Evolutionary conservation across 768 basidiomycete species (phyloP).

Genomic region (Lactarius psammicola): DNA sequence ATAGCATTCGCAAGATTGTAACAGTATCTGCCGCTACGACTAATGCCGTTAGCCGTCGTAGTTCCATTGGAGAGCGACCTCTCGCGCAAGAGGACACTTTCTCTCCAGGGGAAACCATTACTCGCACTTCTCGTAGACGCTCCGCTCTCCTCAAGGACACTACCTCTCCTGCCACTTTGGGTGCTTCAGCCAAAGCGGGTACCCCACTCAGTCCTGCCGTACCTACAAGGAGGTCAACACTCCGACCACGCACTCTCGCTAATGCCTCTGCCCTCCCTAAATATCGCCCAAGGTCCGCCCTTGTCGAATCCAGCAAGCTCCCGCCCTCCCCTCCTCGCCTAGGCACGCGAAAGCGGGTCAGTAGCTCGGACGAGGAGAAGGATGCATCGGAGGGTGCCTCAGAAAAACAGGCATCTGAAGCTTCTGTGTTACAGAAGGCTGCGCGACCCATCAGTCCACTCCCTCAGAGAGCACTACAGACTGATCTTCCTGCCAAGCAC

Average conservation of each 20-base stretch:
- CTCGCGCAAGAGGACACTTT: conserved; percentile 24
- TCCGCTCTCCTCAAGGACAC: conserved; percentile 43
- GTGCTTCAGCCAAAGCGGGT: conserved; percentile 47
- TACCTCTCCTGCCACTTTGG: conserved; percentile 39
- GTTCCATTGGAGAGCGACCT: conserved; percentile 25
- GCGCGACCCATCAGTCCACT: conserved; percentile 71
- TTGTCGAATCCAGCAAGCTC: conserved; percentile 44
- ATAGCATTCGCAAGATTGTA: conserved; percentile 48
- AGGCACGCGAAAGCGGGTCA: conserved; percentile 60
- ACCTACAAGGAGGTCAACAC: conserved; percentile 21
- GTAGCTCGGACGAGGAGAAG: conserved; percentile 63
- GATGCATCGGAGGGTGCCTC: conserved; percentile 41
- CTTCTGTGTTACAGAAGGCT: conserved; percentile 40
- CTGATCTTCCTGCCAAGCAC: conserved; percentile 48
- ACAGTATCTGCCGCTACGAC: conserved; percentile 21
- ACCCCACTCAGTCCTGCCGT: conserved; percentile 12
- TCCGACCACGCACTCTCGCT: conserved; percentile 26
- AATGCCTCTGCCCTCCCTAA: conserved; percentile 27
- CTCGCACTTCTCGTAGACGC: conserved; percentile 41
- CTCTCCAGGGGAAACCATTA: conserved; percentile 24
- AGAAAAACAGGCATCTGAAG: conserved; percentile 31
- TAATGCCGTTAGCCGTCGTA: conserved; percentile 6
- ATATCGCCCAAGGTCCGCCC: conserved; percentile 26
- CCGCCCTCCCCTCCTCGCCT: conserved; percentile 53
- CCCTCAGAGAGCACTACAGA: conserved; percentile 54